Base-by-base conservation (phyloP, 345 rosid genomes). In the Litchi chinensis region DNA sequence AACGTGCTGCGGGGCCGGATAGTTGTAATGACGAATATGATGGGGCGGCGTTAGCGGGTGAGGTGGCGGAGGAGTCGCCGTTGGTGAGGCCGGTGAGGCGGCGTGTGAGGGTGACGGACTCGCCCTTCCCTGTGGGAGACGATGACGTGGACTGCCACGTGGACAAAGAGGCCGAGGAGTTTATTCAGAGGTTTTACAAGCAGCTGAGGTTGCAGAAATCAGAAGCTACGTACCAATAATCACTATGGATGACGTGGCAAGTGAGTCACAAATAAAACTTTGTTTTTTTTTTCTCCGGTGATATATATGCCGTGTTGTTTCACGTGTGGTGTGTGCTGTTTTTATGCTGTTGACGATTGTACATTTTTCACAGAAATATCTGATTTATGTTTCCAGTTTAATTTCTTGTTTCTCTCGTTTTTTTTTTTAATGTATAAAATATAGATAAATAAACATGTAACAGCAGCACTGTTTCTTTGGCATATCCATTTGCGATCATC, bases 81-180 rank as follows among this genome's bases (percentile, higher is more conserved):
- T 15, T 76, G 70, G 77, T 79, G 73, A 74, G 72, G 48, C 88
- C 82, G 0, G 46, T 56, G 76, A 79, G 68, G 64, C 65, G 83
- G 65, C 43, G 68, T 18, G 84, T 84, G 78, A 84, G 86, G 71
- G 78, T 82, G 60, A 82, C 85, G 2, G 89, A 86, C 78, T 86
- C 89, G 57, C 89, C 86, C 21, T 83, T 83, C 62, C 56, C 82
- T 54, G 21, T 60, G 68, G 66, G 73, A 10, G 28, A 63, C 5
- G 82, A n/a, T 66, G 83, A 68, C 65, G 80, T 69, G 24, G 80
- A 78, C 21, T 64, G 80, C 71, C 41, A 48, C 43, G 87, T 86
- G 79, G 87, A 86, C 69, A 80, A 41, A 69, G 81, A 79, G 44
- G 89, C 89, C 3, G 89, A 86, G 79, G 79, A 78, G 81, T 86